Evolutionary conservation across 2,329 filamentous ascomycete genomes (phyloP).

Genomic region (Knoxdaviesia capensis): DNA sequence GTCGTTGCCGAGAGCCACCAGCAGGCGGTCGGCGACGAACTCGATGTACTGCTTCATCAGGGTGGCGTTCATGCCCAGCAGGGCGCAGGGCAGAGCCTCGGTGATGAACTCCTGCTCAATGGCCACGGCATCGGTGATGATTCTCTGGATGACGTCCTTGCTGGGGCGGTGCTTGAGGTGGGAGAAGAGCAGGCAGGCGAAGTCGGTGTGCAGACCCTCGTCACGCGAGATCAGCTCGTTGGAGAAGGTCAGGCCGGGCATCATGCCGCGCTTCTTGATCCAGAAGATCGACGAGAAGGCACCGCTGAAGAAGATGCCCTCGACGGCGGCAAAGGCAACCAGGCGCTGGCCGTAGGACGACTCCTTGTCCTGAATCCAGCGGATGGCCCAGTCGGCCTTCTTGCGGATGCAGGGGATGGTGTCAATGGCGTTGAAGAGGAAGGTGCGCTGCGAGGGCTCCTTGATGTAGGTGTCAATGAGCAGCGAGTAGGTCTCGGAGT

Average conservation of each 20-base stretch:
- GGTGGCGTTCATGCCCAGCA: conserved; percentile 92
- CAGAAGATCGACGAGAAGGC: conserved; percentile 99
- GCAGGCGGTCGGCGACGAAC: conserved; percentile 91
- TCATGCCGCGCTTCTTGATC: conserved; percentile 99
- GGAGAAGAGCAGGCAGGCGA: conserved; percentile 94
- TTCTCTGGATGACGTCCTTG: conserved; percentile 60
- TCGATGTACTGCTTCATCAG: conserved; percentile 99
- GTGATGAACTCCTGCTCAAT: conserved; percentile 98
- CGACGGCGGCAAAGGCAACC: conserved; percentile 89
- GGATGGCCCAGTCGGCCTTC: conserved; percentile 95
- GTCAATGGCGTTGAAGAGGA: conserved; percentile 97
- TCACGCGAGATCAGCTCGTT: conserved; percentile 99
- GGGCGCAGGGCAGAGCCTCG: conserved; percentile 76
- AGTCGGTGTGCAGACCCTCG: conserved; percentile 98
- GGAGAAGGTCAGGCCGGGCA: conserved; percentile 96
- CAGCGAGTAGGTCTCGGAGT: conserved; percentile 97
- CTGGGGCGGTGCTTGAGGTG: conserved; percentile 82
- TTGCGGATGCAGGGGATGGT: conserved; percentile 96
- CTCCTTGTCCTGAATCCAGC: conserved; percentile 84
- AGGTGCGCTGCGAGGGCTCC: conserved; percentile 79
- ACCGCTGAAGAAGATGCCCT: conserved; percentile 99
- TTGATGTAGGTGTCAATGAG: conserved; percentile 99
- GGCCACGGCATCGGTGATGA: conserved; percentile 81
- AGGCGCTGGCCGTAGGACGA: conserved; percentile 92
- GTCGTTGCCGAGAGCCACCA: conserved; percentile 80